These are phyloP conservation scores for Rhynchosporium secalis DNA, from an alignment of 2,329 filamentous ascomycete species.

Conservation along the genomic window DNA sequence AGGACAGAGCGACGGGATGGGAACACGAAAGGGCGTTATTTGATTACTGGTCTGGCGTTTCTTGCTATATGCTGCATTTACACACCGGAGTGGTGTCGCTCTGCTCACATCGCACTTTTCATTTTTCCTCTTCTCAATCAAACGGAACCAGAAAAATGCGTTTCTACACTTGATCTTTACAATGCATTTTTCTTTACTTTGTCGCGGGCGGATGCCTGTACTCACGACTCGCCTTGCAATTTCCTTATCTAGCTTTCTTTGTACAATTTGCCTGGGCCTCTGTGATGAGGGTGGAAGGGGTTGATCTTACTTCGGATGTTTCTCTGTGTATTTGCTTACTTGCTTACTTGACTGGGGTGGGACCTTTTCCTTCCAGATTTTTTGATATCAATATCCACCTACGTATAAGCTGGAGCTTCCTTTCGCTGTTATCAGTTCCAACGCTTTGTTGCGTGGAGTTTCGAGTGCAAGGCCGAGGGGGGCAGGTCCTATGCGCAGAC, in stretches of 20 bases:
- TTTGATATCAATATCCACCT: constrained; percentile 4
- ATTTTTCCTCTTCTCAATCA: constrained; percentile 11
- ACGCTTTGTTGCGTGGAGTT: constrained; percentile 15
- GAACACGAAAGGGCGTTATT: constrained; percentile 24
- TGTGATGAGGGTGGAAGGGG: background rate
- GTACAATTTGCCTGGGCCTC: constrained; percentile 14
- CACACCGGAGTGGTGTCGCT: constrained; percentile 21
- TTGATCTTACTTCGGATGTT: constrained; percentile 12
- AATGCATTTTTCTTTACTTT: background rate
- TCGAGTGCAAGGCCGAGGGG: background rate
- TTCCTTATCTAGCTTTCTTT: constrained; percentile 17
- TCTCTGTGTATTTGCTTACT: background rate
- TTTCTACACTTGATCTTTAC: constrained; percentile 4
- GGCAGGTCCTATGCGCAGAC: background rate
- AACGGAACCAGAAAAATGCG: constrained; percentile 5
- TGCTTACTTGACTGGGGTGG: background rate
- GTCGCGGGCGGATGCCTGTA: background rate
- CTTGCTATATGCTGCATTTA: constrained; percentile 34
- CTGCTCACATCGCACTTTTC: constrained; percentile 13
- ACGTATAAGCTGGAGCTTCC: constrained; percentile 5
- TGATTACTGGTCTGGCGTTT: constrained; percentile 9
- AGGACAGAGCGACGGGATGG: constrained; percentile 12
- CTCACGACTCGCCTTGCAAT: constrained; percentile 13
- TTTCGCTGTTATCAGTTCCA: constrained; percentile 18
- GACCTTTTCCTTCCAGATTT: constrained; percentile 7